phyloP scores from a whole-genome alignment of 352 stramenopile species.

The Phytopythium ostracodes region DNA sequence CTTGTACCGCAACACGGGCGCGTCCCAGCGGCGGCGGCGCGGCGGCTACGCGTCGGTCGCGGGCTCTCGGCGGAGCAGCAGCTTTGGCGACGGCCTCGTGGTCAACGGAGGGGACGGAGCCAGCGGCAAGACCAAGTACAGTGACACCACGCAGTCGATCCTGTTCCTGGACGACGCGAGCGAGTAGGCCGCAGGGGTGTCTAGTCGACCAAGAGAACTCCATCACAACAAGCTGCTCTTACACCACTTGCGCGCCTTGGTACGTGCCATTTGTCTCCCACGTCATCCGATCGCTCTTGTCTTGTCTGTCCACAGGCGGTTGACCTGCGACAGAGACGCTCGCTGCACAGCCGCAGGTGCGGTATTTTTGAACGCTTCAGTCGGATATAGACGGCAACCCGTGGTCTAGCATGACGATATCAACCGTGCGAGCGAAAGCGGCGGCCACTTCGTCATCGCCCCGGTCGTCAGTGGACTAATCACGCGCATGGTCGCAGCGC shows the following conservation, averaged over 20 bases:
- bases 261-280: neutral
- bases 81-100: conserved; percentile 13
- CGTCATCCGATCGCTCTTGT: neutral
- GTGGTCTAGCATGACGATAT: neutral
- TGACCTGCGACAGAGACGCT: neutral
- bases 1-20: conserved; percentile 43
- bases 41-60: conserved; percentile 5
- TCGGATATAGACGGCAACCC: neutral
- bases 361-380: neutral
- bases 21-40: neutral
- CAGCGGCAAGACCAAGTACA: conserved; percentile 34
- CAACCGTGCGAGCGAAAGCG: neutral
- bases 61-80: conserved; percentile 6
- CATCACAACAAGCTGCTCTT: neutral
- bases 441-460: neutral
- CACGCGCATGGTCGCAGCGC: neutral
- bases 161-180: conserved; percentile 71
- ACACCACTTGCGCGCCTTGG: neutral
- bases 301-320: too few relatives aligned
- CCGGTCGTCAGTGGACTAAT: neutral
- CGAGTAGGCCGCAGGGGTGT: conserved; percentile 48
- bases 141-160: conserved; percentile 51
- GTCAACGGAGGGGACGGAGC: conserved; percentile 29
- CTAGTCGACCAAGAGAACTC: neutral
- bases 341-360: neutral